Base-by-base conservation (phyloP, 805 yeast genomes). In the Kodamaea fukazawae region DNA sequence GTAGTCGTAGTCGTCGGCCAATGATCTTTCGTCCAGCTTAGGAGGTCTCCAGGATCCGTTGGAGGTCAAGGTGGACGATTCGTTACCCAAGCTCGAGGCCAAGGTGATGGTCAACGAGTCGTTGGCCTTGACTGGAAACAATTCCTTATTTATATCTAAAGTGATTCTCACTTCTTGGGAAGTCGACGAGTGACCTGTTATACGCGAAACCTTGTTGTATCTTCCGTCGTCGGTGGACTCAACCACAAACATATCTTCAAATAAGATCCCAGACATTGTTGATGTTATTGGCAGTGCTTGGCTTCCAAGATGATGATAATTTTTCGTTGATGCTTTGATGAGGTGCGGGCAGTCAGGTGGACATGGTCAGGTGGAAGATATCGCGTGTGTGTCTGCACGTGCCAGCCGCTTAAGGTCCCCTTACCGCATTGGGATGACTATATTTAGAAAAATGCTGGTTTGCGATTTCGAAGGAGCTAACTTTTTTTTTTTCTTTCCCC, bases 1-100 rank as follows among this genome's bases (percentile, higher is more conserved):
- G 55, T 93, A 93, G 63, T 91, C 98, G 69, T 89, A 91, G 58
- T 93, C 98, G 61, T 91, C 97, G 50, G 96, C 96, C 54, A 91
- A 73, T 4, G 95, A 78, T 57, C 83, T 78, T 51, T 89, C 96
- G 43, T 83, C 86, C 9, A 85, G 76, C 63, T 77, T 85, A 32
- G 96, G 95, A 7, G 86, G 88, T 60, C 89, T 76, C 90, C 91
- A 84, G 17, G 85, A 77, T 13, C 84, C 83, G 49, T 79, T 71
- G 18, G 75, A 65, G 10, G 61, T 73, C 58, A 55, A 69, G 72
- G 45, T 68, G 46, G 58, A 60, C 4, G 65, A 51, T 27, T 76
- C 76, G 34, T 70, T 70, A 26, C 75, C 75, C 42, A 91, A 71
- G 2, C 89, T 72, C 16, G 90, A 83, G 6, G 97, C 95, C 43